Base-by-base conservation (phyloP, 345 rosid species). In the Populus alba region DNA sequence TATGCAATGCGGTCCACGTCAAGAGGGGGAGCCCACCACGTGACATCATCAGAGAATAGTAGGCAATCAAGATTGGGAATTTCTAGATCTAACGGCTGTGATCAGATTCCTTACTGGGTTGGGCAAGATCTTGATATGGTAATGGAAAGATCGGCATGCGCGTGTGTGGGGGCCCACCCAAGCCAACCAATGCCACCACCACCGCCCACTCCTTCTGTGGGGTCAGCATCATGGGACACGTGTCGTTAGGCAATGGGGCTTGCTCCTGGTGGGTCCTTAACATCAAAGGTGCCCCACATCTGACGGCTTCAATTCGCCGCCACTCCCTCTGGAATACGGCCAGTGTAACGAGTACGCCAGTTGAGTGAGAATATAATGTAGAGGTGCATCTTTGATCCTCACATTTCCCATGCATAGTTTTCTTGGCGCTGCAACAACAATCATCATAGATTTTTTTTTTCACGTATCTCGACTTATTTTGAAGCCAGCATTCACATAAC, bases 1-100 rank as follows among this genome's bases (percentile, higher is more conserved):
- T 63, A 49, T 70, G 71, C 73, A 82, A 77, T 66, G 89, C 80
- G 77, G 76, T 83, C 89, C 82, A 83, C 78, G 77, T 86, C 86
- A 85, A 72, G 17, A 0, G 43, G 72, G 72, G 78, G 45, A 69
- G 67, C 67, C 77, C 70, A 41, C 74, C 86, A 71, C 77, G 68
- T 83, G 84, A 85, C 79, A 73, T 67, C 77, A 80, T 73, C 66
- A 10, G 27, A 27, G 17, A 29, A 33, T 25, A 33, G 16, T 8
- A 55, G 8, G 29, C 13, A 6, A 43, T 13, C 10, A 16, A 10
- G 22, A 37, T 13, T 1, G 39, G 82, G 31, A 22, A 10, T 41
- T 43, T 74, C 25, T 1, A 2, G 70, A 78, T 84, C 86, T 0
- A 75, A 83, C 87, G 87, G 88, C 65, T 29, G 68, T 68, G 77